Percentiles rank a stretch among this genome's conserved stretches.
Conservation (phyloP, 345 rosid species). For the Triadica sebifera region DNA sequence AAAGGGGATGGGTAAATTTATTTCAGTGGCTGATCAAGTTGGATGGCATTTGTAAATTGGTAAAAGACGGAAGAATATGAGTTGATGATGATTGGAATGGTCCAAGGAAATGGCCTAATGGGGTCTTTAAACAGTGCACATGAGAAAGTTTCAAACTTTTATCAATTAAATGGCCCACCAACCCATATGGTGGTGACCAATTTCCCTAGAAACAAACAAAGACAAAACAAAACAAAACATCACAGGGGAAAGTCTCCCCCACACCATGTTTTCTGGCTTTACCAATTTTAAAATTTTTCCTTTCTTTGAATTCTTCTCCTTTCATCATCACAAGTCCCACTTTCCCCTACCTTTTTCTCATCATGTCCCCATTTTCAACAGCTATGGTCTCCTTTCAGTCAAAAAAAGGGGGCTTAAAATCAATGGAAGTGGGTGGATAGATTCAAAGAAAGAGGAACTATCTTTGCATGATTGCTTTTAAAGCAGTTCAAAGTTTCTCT, state of each 20-base stretch:
- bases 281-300: neutral
- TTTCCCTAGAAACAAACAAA: slow-evolving; percentile 5
- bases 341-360: slow-evolving; percentile 43
- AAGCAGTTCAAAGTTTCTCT: slow-evolving; percentile 26
- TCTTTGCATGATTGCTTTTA: slow-evolving; percentile 38
- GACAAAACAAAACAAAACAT: slow-evolving; percentile 12
- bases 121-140: slow-evolving; percentile 24
- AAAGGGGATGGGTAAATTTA: too few species aligned
- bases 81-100: neutral
- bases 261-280: slow-evolving; percentile 28
- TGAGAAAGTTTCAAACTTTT: slow-evolving; percentile 18
- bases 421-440: slow-evolving; percentile 18
- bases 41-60: too few species aligned
- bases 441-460: slow-evolving; percentile 30
- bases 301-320: slow-evolving; percentile 14
- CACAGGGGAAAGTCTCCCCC: slow-evolving; percentile 5
- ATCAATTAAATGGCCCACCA: slow-evolving; percentile 35
- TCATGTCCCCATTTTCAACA: slow-evolving; percentile 45
- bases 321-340: slow-evolving; percentile 54
- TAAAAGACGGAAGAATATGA: neutral
- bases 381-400: slow-evolving; percentile 45
- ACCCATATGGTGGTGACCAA: neutral
- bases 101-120: slow-evolving; percentile 6
- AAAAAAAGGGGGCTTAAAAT: slow-evolving; percentile 24
- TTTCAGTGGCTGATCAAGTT: too few species aligned